Evolutionary conservation across 1,139 yeast species (phyloP).

Genomic region (Blastobotrys aristatus): DNA sequence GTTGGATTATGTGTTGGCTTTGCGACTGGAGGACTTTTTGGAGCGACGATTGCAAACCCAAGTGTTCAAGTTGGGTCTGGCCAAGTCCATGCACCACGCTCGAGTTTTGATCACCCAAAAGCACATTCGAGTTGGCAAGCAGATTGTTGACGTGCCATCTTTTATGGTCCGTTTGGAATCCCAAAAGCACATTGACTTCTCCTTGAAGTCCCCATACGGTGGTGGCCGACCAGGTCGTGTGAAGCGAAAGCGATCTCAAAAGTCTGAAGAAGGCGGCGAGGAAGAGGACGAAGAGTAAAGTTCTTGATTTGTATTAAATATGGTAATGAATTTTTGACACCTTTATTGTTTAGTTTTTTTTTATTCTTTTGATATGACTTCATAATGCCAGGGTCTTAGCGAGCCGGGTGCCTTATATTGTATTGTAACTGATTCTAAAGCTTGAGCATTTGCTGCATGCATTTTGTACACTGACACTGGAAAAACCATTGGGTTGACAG

Average conservation of each 20-base stretch:
- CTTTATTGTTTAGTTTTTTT: not conserved
- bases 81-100: conserved; percentile 99
- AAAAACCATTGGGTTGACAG: conserved; percentile 58
- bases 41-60: conserved; percentile 99
- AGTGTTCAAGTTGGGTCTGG: conserved; percentile 99
- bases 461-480: conserved; percentile 46
- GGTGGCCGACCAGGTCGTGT: conserved; percentile 99
- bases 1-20: conserved; percentile 99
- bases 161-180: conserved; percentile 99
- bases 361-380: not conserved
- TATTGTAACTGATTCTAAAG: not conserved
- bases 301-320: not conserved
- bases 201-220: conserved; percentile 99
- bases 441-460: not conserved
- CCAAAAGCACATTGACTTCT: conserved; percentile 99
- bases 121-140: conserved; percentile 99
- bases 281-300: conserved; percentile 59
- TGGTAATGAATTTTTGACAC: not conserved
- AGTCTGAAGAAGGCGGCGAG: conserved; percentile 56
- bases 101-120: conserved; percentile 98
- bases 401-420: too few species aligned
- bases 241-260: conserved; percentile 92
- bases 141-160: conserved; percentile 96
- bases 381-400: too few species aligned
- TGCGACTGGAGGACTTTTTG: conserved; percentile 97